A percentile compares a stretch with the other conserved stretches of the same genome.
Evolutionary conservation across 2,329 filamentous ascomycete species (phyloP).

Genomic region (Aureobasidium melanogenum): DNA sequence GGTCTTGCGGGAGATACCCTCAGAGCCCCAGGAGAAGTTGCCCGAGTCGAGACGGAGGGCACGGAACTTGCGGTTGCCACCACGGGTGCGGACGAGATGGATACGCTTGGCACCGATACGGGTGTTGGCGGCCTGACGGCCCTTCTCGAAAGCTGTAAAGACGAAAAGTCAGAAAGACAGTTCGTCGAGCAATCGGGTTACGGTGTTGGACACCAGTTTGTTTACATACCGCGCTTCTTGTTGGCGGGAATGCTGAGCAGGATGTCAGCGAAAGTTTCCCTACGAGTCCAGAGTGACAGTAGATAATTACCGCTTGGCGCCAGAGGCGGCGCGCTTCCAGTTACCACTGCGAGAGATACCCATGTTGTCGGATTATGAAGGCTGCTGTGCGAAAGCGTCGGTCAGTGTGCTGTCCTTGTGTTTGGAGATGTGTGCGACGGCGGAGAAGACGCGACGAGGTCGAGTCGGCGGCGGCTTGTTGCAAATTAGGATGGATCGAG

Average conservation of each 20-base stretch:
- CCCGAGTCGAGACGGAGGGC: constrained; percentile 96
- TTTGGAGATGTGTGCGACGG: neutral
- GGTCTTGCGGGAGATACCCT: constrained; percentile 97
- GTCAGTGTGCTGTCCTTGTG: neutral
- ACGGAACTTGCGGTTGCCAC: constrained; percentile 99
- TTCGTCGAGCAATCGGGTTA: constrained; percentile 53
- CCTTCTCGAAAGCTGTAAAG: constrained; percentile 96
- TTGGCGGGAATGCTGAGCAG: constrained; percentile 40
- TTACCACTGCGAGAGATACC: constrained; percentile 99
- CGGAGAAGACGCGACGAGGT: neutral
- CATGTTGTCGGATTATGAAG: constrained; percentile 44
- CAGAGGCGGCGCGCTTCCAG: constrained; percentile 99
- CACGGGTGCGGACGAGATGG: constrained; percentile 92
- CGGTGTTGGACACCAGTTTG: constrained; percentile 11
- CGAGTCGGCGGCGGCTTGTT: neutral
- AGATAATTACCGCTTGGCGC: constrained; percentile 60
- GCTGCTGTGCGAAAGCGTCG: constrained; percentile 19
- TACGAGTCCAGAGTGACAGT: neutral
- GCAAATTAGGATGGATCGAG: neutral
- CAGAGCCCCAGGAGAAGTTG: constrained; percentile 99
- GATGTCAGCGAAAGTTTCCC: neutral
- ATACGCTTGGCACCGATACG: constrained; percentile 96
- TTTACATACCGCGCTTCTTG: constrained; percentile 48
- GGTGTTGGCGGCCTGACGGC: constrained; percentile 98
- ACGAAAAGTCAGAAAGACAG: constrained; percentile 46